Evolutionary conservation across 345 rosid genomes (phyloP).

Genomic region (Linum tenue): DNA sequence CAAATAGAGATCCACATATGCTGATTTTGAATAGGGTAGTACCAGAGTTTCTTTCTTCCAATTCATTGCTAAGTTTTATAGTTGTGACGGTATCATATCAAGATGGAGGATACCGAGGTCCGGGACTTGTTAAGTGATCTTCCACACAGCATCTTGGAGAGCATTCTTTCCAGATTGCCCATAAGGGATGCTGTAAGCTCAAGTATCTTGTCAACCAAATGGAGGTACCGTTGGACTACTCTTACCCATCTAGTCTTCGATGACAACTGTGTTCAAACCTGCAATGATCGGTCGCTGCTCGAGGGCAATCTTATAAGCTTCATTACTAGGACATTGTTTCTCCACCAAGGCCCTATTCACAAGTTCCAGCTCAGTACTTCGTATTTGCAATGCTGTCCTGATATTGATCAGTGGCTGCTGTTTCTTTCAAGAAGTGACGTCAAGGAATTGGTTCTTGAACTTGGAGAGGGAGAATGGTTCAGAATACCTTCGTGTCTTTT

Average conservation of each 20-base stretch:
- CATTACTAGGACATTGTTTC: conserved; percentile 55
- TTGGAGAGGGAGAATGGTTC: conserved; percentile 84
- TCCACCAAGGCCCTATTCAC: conserved; percentile 84
- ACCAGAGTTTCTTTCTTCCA: neutral
- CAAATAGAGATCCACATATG: too few species aligned
- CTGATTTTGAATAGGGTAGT: too few species aligned
- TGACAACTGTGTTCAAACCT: conserved; percentile 37
- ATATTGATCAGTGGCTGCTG: conserved; percentile 89
- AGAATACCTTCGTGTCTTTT: conserved; percentile 73
- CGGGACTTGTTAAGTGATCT: conserved; percentile 57
- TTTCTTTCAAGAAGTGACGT: conserved; percentile 69
- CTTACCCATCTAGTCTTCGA: conserved; percentile 66
- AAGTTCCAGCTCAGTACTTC: conserved; percentile 70
- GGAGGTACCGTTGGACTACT: conserved; percentile 77
- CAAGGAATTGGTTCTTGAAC: conserved; percentile 60
- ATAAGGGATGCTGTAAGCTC: conserved; percentile 72
- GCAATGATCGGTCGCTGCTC: conserved; percentile 20
- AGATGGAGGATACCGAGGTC: conserved; percentile 40
- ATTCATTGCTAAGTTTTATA: neutral
- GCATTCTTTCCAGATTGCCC: conserved; percentile 53
- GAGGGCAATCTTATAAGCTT: conserved; percentile 53
- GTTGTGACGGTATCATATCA: neutral
- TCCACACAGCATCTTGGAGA: conserved; percentile 75
- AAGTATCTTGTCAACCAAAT: conserved; percentile 62
- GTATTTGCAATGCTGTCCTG: conserved; percentile 50